A percentile compares a stretch with the other conserved stretches of the same genome.
These are phyloP conservation scores for Phytophthora foliorum DNA, from an alignment of 352 stramenopile species.

Conservation along the genomic window DNA sequence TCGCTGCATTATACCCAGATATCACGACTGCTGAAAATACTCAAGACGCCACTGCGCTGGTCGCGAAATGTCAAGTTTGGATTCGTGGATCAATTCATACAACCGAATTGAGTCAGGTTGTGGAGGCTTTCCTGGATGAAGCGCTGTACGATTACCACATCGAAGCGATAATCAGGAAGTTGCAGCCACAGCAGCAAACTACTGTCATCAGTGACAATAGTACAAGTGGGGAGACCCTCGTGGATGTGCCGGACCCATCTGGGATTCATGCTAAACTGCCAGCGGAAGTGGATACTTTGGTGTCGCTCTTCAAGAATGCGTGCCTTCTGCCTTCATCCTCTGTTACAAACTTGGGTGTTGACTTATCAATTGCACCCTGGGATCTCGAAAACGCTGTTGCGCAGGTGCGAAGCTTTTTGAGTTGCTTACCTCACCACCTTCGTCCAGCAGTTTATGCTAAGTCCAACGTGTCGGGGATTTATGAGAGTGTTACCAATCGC, in stretches of 20 bases:
- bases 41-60: conserved; percentile 19
- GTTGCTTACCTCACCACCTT: conserved; percentile 62
- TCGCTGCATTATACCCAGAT: conserved; percentile 30
- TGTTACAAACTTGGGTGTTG: conserved; percentile 57
- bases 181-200: conserved; percentile 17
- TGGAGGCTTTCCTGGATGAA: conserved; percentile 82
- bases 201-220: conserved; percentile 3
- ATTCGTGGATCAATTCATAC: conserved; percentile 74
- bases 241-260: conserved; percentile 11
- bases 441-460: conserved; percentile 61
- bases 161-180: conserved; percentile 58
- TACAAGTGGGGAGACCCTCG: conserved; percentile 3
- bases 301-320: conserved; percentile 65
- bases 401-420: conserved; percentile 65
- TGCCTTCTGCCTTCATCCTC: conserved; percentile 62
- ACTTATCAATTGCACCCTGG: conserved; percentile 64
- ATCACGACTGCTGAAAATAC: background rate
- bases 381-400: conserved; percentile 64
- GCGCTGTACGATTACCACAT: conserved; percentile 85
- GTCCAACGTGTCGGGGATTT: conserved; percentile 34
- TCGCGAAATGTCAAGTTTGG: conserved; percentile 75
- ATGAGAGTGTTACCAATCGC: conserved; percentile 28
- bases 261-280: conserved; percentile 23
- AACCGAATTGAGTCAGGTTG: conserved; percentile 58
- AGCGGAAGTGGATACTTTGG: conserved; percentile 42